These are phyloP conservation scores for Thecaphora frezii DNA, from an alignment of 1,284 basidiomycete genomes.

Conservation along the genomic window DNA sequence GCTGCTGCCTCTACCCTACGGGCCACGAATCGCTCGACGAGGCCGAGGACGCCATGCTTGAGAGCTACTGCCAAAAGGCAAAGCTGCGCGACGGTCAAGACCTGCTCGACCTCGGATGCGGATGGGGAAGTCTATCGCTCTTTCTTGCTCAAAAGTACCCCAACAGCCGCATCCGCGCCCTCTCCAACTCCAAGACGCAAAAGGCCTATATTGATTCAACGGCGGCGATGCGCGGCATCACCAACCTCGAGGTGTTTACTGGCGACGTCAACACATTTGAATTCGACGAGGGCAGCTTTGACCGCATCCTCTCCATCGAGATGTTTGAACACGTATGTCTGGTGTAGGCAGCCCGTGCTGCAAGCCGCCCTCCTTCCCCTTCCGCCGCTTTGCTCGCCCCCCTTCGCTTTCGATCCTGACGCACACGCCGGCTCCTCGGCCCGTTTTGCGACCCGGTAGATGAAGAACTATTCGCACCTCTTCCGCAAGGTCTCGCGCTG, in stretches of 20 bases:
- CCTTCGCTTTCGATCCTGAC: background rate
- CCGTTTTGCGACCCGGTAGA: too few relatives aligned
- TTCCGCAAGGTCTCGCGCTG: slow-evolving; percentile 71
- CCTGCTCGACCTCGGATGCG: slow-evolving; percentile 74
- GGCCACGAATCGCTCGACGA: slow-evolving; percentile 70
- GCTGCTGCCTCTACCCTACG: slow-evolving; percentile 71
- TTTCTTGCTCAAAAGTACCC: slow-evolving; percentile 76
- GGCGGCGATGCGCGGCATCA: slow-evolving; percentile 66
- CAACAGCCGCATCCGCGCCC: slow-evolving; percentile 67
- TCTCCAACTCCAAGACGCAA: slow-evolving; percentile 75
- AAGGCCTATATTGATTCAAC: slow-evolving; percentile 69
- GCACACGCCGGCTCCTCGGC: too few relatives aligned
- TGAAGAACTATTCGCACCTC: slow-evolving; percentile 66
- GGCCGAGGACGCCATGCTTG: slow-evolving; percentile 70
- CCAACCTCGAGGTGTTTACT: slow-evolving; percentile 69
- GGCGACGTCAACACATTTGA: slow-evolving; percentile 72
- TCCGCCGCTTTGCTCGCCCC: slow-evolving; percentile 61
- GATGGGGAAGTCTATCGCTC: slow-evolving; percentile 74
- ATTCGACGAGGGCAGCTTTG: slow-evolving; percentile 66
- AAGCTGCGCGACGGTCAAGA: slow-evolving; percentile 69
- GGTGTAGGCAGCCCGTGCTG: too few relatives aligned
- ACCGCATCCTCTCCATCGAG: slow-evolving; percentile 75
- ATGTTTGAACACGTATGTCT: slow-evolving; percentile 73
- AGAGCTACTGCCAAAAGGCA: slow-evolving; percentile 73
- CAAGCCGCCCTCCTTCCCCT: too few relatives aligned